These are phyloP conservation scores for Persicaria tinctoria DNA, from an alignment of 148 eudicot genomes.

Conservation along the genomic window DNA sequence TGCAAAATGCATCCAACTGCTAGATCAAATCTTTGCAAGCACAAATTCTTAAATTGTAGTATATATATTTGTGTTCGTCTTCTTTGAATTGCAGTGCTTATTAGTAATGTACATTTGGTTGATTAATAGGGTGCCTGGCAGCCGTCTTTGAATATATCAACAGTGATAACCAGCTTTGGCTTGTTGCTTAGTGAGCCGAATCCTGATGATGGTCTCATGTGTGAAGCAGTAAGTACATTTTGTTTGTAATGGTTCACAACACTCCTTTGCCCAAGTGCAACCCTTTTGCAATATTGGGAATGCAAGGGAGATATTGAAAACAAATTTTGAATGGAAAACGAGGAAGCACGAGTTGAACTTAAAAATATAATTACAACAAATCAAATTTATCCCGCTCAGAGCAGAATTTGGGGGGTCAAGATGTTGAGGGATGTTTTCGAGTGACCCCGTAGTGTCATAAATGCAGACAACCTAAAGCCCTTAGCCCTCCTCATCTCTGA, in stretches of 20 bases:
- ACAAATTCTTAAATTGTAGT: background rate
- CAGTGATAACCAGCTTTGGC: constrained; percentile 51
- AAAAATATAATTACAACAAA: too few species aligned
- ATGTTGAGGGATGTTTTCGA: too few species aligned
- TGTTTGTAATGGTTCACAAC: background rate
- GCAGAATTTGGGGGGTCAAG: too few species aligned
- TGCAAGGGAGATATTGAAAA: too few species aligned
- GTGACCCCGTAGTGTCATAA: too few species aligned
- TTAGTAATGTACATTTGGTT: background rate
- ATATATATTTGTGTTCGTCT: background rate
- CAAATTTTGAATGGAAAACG: too few species aligned
- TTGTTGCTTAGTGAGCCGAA: constrained; percentile 53
- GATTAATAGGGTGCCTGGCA: constrained; percentile 53
- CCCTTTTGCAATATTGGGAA: too few species aligned
- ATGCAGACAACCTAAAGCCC: too few species aligned
- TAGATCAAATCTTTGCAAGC: background rate
- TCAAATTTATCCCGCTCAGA: too few species aligned
- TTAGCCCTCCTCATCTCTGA: too few species aligned
- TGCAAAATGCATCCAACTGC: background rate
- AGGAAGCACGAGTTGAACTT: too few species aligned
- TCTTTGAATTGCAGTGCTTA: background rate
- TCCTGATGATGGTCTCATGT: constrained; percentile 69
- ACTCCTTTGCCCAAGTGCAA: background rate
- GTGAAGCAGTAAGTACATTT: constrained; percentile 44
- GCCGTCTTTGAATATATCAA: constrained; percentile 60